Evolutionary conservation across 768 basidiomycete genomes (phyloP), one percentile per base, ranked within the genome.

Genomic region (Clitopilus passeckerianus): DNA sequence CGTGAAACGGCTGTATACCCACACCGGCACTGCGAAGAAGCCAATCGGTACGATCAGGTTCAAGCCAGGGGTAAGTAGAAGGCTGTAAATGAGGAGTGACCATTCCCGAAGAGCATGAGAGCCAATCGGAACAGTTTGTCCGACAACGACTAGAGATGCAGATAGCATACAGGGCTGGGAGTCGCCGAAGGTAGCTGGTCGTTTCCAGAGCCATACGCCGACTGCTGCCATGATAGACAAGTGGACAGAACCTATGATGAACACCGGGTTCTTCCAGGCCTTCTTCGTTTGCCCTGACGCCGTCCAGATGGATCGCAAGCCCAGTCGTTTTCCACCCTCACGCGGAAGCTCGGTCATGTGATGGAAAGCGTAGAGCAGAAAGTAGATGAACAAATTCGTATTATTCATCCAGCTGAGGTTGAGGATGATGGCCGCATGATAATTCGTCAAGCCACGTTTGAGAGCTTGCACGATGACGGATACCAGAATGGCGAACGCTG

Each of bases 291-390:
- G 22, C 6, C 7, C 16, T n/a, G 53, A 6, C 15, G 7, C 50
- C 9, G n/a, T 10, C 20, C 54, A 27, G n/a, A 37, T 23, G 14
- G 56, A 24, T 43, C 34, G 12, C n/a, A n/a, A 14, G 3, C 14
- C 8, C 9, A n/a, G 27, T 30, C 27, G 27, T 7, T 30, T 30
- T 30, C 27, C 27, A 30, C 27, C 27, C 7, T 30, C 27, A n/a
- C n/a, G n/a, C n/a, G n/a, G n/a, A n/a, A n/a, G n/a, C n/a, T n/a
- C n/a, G 54, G 46, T 60, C 33, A 34, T 34, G 65, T 68, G 52
- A 66, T 68, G 54, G 71, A 62, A 53, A 63, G 68, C 61, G 67
- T 69, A 68, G 67, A 72, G 60, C 27, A 30, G 27, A 30, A 30
- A 65, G 66, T 35, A 69, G 63, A 52, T 61, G 63, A 53, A 73